These are phyloP conservation scores for Raphanus raphanistrum DNA, from an alignment of 345 rosid genomes.

Conservation along the genomic window DNA sequence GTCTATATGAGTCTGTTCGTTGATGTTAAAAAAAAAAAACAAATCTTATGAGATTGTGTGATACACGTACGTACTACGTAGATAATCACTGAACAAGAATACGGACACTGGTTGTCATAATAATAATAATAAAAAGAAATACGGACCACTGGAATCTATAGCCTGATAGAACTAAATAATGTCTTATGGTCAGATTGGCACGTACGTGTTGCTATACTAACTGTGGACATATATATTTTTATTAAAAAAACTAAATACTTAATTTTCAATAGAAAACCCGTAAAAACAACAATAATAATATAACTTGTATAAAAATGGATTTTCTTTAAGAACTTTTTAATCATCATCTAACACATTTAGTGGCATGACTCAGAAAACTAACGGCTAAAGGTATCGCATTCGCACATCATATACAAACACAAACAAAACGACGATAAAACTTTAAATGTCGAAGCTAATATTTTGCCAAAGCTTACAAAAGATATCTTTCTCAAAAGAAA, in stretches of 20 bases:
- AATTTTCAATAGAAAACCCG: background rate
- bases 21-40: too few species aligned
- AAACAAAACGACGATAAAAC: conserved; percentile 32
- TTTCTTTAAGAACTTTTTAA: background rate
- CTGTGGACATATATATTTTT: background rate
- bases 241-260: background rate
- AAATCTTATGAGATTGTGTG: background rate
- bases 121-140: background rate
- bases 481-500: too few species aligned
- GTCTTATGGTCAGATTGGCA: conserved; percentile 24
- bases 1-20: too few species aligned
- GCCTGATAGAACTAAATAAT: conserved; percentile 13
- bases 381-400: conserved; percentile 30
- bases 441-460: conserved; percentile 27
- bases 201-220: conserved; percentile 25
- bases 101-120: conserved; percentile 9
- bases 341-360: conserved; percentile 11
- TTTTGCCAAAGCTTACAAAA: conserved; percentile 21
- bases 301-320: background rate
- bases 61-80: conserved; percentile 5
- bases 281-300: background rate
- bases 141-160: conserved; percentile 25
- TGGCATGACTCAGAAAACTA: background rate
- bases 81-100: background rate
- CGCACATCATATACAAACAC: conserved; percentile 26